Conservation (phyloP, 2,329 filamentous ascomycete species). For the Claviceps fusiformis region DNA sequence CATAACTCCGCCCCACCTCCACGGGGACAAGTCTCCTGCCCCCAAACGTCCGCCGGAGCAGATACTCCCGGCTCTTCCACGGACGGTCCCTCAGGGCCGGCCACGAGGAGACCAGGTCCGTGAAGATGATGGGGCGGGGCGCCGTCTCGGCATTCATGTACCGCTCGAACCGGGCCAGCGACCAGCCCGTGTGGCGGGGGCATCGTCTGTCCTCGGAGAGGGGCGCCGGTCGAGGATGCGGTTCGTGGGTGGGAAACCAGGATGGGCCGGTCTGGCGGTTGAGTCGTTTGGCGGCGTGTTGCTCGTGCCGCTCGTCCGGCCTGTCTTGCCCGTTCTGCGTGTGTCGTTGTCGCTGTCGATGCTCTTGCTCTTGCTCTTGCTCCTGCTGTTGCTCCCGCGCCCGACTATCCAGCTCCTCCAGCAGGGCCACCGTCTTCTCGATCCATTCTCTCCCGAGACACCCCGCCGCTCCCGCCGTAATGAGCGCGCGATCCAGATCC, state of each 20-base stretch:
- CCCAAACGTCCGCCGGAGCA: conserved; percentile 58
- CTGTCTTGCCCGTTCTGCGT: no score
- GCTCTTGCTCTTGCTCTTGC: no score
- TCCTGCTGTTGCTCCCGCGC: background rate
- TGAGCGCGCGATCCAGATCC: conserved; percentile 61
- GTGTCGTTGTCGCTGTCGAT: background rate
- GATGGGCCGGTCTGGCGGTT: background rate
- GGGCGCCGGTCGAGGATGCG: conserved; percentile 13
- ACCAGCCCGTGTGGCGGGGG: conserved; percentile 24
- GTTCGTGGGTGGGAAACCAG: conserved; percentile 17
- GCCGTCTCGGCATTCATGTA: conserved; percentile 38
- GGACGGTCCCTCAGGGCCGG: conserved; percentile 54
- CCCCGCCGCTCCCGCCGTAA: conserved; percentile 55
- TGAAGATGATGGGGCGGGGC: conserved; percentile 55
- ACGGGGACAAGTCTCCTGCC: conserved; percentile 74
- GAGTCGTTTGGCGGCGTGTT: no score
- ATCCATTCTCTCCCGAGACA: conserved; percentile 37
- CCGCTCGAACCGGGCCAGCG: conserved; percentile 46
- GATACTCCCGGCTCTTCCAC: conserved; percentile 65
- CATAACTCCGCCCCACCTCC: conserved; percentile 78
- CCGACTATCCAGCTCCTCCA: conserved; percentile 19
- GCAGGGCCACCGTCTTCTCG: conserved; percentile 33
- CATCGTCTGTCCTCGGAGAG: conserved; percentile 13
- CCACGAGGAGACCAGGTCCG: conserved; percentile 51
- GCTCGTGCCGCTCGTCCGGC: no score